Conservation (phyloP, 768 basidiomycete genomes). For the Macrolepiota dolichaula region DNA sequence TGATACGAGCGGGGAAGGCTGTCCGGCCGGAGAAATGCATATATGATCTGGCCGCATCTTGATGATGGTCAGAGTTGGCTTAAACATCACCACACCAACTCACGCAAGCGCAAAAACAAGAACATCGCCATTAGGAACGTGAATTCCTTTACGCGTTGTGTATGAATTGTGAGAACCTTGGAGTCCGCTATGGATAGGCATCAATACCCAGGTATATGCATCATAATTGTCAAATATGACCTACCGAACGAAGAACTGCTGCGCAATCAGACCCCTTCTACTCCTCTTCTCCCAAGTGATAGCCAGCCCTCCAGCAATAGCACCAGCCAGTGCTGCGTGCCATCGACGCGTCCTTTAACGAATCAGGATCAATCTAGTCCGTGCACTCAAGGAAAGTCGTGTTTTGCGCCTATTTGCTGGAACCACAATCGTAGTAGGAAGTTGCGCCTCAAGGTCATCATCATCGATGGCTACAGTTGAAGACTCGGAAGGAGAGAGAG, state of each 20-base stretch:
- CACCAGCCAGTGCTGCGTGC: constrained; percentile 74
- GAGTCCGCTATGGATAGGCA: too few species aligned
- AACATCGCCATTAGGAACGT: too few species aligned
- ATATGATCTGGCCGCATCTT: constrained; percentile 86
- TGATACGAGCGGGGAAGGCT: constrained; percentile 50
- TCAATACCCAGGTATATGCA: neutral
- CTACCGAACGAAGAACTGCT: constrained; percentile 87
- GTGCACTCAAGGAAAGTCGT: too few species aligned
- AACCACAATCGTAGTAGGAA: constrained; percentile 23
- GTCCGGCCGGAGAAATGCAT: constrained; percentile 74
- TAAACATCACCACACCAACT: constrained; percentile 12
- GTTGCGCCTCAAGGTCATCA: constrained; percentile 23
- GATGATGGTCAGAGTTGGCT: neutral
- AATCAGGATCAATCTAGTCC: too few species aligned
- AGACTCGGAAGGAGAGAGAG: constrained; percentile 28
- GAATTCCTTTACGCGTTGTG: too few species aligned
- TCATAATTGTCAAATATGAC: constrained; percentile 19
- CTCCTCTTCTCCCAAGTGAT: constrained; percentile 75
- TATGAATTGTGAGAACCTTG: too few species aligned
- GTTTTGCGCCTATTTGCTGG: constrained; percentile 35
- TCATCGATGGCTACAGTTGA: constrained; percentile 27
- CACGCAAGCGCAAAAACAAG: too few species aligned
- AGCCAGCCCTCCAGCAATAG: constrained; percentile 66
- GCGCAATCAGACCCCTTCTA: constrained; percentile 66
- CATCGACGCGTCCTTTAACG: too few species aligned